phyloP scores from a whole-genome alignment of 2,329 filamentous ascomycete genomes.

The Fusarium tricinctum region DNA sequence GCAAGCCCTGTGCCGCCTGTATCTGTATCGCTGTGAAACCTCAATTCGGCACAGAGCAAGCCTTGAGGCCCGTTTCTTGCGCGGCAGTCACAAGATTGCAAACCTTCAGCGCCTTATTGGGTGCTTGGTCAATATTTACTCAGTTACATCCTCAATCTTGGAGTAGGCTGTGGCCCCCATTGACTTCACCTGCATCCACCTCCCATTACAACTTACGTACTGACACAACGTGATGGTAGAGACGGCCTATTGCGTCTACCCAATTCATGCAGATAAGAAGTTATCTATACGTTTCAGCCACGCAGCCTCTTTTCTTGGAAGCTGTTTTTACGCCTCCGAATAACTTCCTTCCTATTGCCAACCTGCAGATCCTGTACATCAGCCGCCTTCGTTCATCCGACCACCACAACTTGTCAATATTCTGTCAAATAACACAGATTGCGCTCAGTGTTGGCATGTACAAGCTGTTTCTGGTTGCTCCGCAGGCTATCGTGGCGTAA shows the following conservation, averaged over 20 bases:
- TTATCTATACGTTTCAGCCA: conserved; percentile 5
- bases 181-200: neutral
- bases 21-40: conserved; percentile 1
- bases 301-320: too few relatives aligned
- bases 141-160: neutral
- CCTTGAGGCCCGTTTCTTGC: conserved; percentile 4
- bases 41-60: conserved; percentile 12
- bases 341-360: too few relatives aligned
- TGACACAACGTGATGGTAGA: neutral
- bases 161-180: neutral
- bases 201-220: neutral
- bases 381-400: too few relatives aligned
- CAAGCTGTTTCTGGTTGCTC: too few relatives aligned
- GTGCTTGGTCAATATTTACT: neutral
- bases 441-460: too few relatives aligned
- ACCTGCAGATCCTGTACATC: too few relatives aligned
- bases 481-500: too few relatives aligned
- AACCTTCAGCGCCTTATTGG: neutral
- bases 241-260: neutral
- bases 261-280: neutral
- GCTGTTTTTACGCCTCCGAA: too few relatives aligned
- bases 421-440: too few relatives aligned
- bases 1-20: neutral
- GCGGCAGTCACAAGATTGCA: neutral
- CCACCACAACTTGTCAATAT: too few relatives aligned